Percentiles rank a stretch among this genome's conserved stretches.
Evolutionary conservation across 208 protist genomes (phyloP).

Genomic region (Trypanosoma boissoni): DNA sequence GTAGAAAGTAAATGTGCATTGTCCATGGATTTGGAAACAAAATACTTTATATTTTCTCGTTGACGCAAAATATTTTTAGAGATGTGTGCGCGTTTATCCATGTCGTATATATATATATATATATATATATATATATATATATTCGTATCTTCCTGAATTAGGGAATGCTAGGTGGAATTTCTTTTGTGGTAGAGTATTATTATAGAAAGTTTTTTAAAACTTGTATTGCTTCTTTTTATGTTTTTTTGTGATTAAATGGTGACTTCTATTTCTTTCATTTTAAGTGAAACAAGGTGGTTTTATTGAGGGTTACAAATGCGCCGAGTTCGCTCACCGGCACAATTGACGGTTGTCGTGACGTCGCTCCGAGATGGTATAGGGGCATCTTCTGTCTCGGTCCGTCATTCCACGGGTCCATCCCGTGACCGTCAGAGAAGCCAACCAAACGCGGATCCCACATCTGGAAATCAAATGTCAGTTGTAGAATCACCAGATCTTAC

Average conservation of each 20-base stretch:
- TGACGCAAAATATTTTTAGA: too few relatives aligned
- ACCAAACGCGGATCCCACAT: slow-evolving; percentile 66
- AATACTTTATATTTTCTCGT: slow-evolving; percentile 10
- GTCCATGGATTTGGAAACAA: too few relatives aligned
- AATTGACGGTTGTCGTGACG: background rate
- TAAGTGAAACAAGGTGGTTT: slow-evolving; percentile 3
- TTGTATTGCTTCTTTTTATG: slow-evolving; percentile 15
- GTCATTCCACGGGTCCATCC: slow-evolving; percentile 44
- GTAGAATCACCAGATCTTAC: slow-evolving; percentile 76
- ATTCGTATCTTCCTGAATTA: slow-evolving; percentile 2
- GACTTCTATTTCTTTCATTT: slow-evolving; percentile 18
- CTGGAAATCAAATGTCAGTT: slow-evolving; percentile 73
- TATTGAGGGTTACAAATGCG: slow-evolving; percentile 11
- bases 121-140: slow-evolving; percentile 18
- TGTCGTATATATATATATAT: slow-evolving; percentile 4
- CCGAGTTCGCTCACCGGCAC: slow-evolving; percentile 16
- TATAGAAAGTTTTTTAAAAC: background rate
- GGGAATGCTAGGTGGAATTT: slow-evolving; percentile 5
- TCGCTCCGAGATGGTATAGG: background rate
- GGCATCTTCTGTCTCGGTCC: slow-evolving; percentile 2
- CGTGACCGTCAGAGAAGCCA: slow-evolving; percentile 66
- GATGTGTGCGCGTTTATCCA: too few relatives aligned
- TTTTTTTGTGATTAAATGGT: slow-evolving; percentile 3
- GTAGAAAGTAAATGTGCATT: too few relatives aligned
- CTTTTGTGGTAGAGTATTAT: slow-evolving; percentile 14